Conservation (phyloP, 148 eudicot species). For the Vaccinium macrocarpon region DNA sequence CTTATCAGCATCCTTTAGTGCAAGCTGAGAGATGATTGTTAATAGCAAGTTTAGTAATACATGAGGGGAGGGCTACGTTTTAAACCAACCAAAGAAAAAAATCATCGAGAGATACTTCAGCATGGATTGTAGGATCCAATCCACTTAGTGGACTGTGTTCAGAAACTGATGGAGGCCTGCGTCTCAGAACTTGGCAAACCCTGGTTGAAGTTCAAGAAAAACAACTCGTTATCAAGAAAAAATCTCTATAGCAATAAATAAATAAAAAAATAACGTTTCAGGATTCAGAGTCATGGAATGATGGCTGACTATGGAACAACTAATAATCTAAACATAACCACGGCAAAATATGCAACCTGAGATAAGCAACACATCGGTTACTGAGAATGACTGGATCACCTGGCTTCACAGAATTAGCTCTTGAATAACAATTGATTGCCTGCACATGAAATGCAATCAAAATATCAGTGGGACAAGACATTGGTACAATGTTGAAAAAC, state of each 20-base stretch:
- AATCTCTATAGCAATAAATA: neutral
- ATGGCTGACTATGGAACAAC: neutral
- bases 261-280: neutral
- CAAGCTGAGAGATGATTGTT: conserved; percentile 59
- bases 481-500: neutral
- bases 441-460: conserved; percentile 24
- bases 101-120: conserved; percentile 55
- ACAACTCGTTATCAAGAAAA: neutral
- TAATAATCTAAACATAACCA: conserved; percentile 10
- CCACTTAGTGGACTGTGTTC: conserved; percentile 78
- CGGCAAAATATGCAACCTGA: conserved; percentile 45
- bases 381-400: conserved; percentile 75
- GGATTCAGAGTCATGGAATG: neutral
- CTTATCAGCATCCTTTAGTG: conserved; percentile 92
- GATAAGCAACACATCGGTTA: conserved; percentile 89
- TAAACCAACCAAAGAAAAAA: conserved; percentile 3
- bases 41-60: conserved; percentile 2
- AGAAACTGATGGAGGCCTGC: conserved; percentile 70
- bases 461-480: conserved; percentile 18
- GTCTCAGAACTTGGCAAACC: conserved; percentile 61
- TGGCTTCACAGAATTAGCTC: conserved; percentile 71
- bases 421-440: conserved; percentile 82
- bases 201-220: conserved; percentile 33
- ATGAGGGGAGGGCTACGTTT: neutral
- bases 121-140: conserved; percentile 86